Base-by-base conservation (phyloP, 352 stramenopile species). In the Phytophthora cryptogea region DNA sequence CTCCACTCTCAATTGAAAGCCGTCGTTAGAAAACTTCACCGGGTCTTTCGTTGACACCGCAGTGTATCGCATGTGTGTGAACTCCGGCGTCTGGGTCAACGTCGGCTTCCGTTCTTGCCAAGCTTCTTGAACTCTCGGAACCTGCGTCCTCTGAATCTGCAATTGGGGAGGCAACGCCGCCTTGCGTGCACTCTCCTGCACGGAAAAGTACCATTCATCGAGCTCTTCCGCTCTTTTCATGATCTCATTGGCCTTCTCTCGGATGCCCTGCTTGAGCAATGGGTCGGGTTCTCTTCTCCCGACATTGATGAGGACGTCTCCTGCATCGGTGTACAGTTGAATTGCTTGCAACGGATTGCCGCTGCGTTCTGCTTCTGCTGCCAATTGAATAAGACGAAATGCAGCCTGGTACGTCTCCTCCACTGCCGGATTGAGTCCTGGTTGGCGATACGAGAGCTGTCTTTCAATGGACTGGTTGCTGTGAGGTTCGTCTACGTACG, bases 201-300 rank as follows among this genome's bases (percentile, higher is more conserved):
- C 60, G 11, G 68, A 68, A 40, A 76, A 76, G 49, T 71, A 80
- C 74, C 74, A 80, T 47, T 69, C 32, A 35, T 78, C 63, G 7
- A 83, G 65, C 39, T 83, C 68, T 27, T 83, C 74, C 2, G 74
- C 74, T 1, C 74, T 68, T 54, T 77, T 76, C 51, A 80, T 70
- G 45, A 80, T 65, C 55, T 78, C 74, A 16, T 62, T 63, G 13
- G 74, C 68, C 53, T 83, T 83, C 36, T 83, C 63, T 33, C 64
- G 53, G 41, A 83, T 79, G 39, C 67, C 70, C 36, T 77, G 67
- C 41, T 70, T 71, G 8, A 83, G 50, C 33, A 83, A 23, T 30
- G 70, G 70, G 36, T 83, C 74, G 6, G 44, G 33, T 52, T 83
- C 74, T 1, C 44, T 54, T 26, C 57, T 65, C 1, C 74, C 70